Evolutionary conservation across 306 rosid species (phyloP), one percentile per base, ranked within the genome.

Genomic region (Medicago arabica): DNA sequence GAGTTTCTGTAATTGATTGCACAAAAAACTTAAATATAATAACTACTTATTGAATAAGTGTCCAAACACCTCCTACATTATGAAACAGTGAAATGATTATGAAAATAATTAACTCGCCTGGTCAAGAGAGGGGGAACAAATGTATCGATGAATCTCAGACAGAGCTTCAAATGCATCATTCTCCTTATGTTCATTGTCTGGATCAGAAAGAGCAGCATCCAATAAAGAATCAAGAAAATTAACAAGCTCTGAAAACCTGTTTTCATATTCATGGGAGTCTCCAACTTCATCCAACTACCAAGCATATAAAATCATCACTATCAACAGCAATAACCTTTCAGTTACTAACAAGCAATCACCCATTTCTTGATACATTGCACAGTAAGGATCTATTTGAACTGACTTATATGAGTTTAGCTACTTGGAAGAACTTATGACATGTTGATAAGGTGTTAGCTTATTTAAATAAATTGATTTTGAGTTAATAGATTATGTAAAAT

Each of bases 71-170:
- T 2, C 14, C 21, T 34, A 15, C 23, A 57, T 40, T 17, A 47
- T 18, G 17, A 1, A 25, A 69, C 46, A 69, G 19, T 21, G 13
- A 60, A 10, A 69, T 21, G 1, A 8, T 36, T 18, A 43, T 23
- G 60, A 63, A 63, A 71, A 62, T 9, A 25, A 50, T 62, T 40
- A 72, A 69, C 72, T 66, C 43, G 84, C 97, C 97, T 95, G 96
- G 51, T 80, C 71, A 51, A 84, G 55, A 28, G 88, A 88, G 53
- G 89, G 86, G 78, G 96, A 90, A 60, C 78, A 81, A 31, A 87
- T 60, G 80, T 84, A 85, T 14, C 14, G 77, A 82, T 81, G 81
- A 19, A 92, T 69, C 75, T 86, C 83, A 1, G 88, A 72, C 76
- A 95, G 82, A 38, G 88, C 86, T 59, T 78, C 85, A 62, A 78